These are phyloP conservation scores for Pseudozyma pruni DNA, from an alignment of 1,284 basidiomycete genomes.

Conservation along the genomic window DNA sequence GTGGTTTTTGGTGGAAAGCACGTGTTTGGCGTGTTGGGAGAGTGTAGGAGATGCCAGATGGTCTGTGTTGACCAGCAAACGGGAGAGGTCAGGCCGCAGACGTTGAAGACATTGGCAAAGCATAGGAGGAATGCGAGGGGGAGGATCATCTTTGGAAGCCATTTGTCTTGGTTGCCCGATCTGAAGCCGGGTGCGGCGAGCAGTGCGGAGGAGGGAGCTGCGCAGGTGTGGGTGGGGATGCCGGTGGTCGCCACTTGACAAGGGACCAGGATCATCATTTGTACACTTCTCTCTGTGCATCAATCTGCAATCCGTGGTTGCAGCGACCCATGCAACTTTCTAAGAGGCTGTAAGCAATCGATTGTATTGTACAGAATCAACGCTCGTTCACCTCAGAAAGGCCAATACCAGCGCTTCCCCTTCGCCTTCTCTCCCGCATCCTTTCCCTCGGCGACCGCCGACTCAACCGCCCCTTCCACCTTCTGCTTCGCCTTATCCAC, in stretches of 20 bases:
- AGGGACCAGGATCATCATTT: too few species aligned
- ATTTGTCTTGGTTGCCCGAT: constrained; percentile 38
- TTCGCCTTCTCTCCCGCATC: not conserved
- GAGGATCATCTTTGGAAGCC: constrained; percentile 41
- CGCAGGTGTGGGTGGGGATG: constrained; percentile 43
- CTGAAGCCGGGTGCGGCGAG: not conserved
- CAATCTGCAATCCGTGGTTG: too few species aligned
- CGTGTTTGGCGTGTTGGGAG: constrained; percentile 43
- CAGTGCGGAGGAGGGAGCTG: not conserved
- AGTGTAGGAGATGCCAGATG: constrained; percentile 53
- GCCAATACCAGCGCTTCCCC: constrained; percentile 32
- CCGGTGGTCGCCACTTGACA: constrained; percentile 12
- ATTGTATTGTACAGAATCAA: constrained; percentile 5
- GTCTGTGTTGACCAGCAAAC: constrained; percentile 48
- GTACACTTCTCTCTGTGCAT: too few species aligned
- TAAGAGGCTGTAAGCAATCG: too few species aligned
- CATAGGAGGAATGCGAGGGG: constrained; percentile 34
- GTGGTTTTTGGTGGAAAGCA: constrained; percentile 35
- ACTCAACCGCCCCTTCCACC: not conserved
- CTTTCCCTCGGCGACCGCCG: not conserved
- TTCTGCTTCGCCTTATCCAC: constrained; percentile 17
- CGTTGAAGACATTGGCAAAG: constrained; percentile 37
- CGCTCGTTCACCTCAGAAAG: constrained; percentile 5
- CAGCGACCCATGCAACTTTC: too few species aligned
- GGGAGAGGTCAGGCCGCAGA: constrained; percentile 41